Base-by-base conservation (phyloP, 2,329 filamentous ascomycete genomes). In the Davidsoniella australis region DNA sequence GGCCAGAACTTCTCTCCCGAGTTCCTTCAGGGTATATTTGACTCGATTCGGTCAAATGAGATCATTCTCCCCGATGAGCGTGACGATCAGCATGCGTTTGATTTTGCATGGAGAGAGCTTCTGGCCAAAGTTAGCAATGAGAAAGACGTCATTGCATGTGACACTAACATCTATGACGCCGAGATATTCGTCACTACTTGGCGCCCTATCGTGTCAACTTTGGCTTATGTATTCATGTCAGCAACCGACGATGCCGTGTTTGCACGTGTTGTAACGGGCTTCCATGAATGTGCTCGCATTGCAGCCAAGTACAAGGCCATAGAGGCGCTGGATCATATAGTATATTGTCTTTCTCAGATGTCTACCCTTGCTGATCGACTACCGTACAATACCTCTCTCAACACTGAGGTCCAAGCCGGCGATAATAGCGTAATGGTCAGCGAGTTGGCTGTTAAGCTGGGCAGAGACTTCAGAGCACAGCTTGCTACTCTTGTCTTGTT, bases 221-320 rank as follows among this genome's bases (percentile, higher is more conserved):
- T 98, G 49, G 93, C 91, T 10, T 98, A 96, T 60, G 91, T 98
- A 3, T 98, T 98, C 68, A 94, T 96, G 82, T 96, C 89, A 36
- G 93, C 93, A 14, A 94, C 87, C 0, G 93, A 98, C 59, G 91
- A 98, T 62, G 74, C 89, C 0, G 91, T 98, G 2, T 98, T 94
- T 61, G 85, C 85, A 36, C 78, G 91, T 53, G 84, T 98, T 16
- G 86, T 96, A 24, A 85, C 85, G 44, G 91, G 91, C 1, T 98
- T 98, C 59, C 86, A 94, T 58, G 89, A 98, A 63, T 96, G 89
- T 62, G 88, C 91, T 16, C 82, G 85, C 53, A 94, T 98, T 56
- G 89, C 91, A 5, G 80, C 85, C 6, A 84, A 79, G 59, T 89
- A 95, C 63, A 76, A 75, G 10, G 72, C 94, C 57, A 83, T 75